Evolutionary conservation across 768 basidiomycete species (phyloP).

Genomic region (Tricholoma hemisulphureum): DNA sequence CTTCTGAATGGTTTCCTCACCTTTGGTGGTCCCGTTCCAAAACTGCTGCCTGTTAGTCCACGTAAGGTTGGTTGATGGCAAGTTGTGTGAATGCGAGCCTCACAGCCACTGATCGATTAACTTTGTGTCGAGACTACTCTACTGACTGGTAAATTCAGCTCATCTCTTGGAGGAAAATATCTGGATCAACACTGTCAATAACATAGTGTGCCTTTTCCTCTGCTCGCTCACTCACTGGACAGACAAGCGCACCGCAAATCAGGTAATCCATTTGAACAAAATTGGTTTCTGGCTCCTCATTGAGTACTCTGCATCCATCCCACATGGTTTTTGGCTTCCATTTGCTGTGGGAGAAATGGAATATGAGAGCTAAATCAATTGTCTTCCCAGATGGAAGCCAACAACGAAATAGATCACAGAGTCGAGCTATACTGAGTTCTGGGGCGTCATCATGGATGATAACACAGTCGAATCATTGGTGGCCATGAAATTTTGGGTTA

Average conservation of each 20-base stretch:
- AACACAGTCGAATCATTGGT: conserved; percentile 17
- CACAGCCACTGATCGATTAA: too few species aligned
- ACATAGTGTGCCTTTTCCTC: conserved; percentile 5
- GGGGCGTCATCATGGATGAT: conserved; percentile 18
- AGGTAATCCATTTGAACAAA: conserved; percentile 19
- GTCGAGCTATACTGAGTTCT: conserved; percentile 11
- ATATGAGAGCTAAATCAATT: conserved; percentile 20
- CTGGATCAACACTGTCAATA: conserved; percentile 10
- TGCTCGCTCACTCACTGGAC: conserved; percentile 10
- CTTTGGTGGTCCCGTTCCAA: too few species aligned
- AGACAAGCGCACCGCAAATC: conserved; percentile 17
- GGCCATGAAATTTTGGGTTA: conserved; percentile 23
- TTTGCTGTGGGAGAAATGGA: conserved; percentile 8
- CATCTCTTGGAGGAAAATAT: conserved; percentile 10
- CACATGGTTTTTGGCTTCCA: conserved; percentile 19
- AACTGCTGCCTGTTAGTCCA: too few species aligned
- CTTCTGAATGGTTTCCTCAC: too few species aligned
- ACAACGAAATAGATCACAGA: conserved; percentile 15
- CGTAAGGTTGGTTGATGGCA: too few species aligned
- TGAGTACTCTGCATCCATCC: conserved; percentile 15
- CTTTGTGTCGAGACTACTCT: too few species aligned
- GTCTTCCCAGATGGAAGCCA: conserved; percentile 16
- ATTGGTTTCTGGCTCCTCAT: conserved; percentile 10
- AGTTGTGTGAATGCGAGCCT: too few species aligned
- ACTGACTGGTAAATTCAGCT: not conserved